A percentile compares a stretch with the other conserved stretches of the same genome.
Conservation (phyloP, 257 asterid genomes). For the Dorcoceras hygrometricum region DNA sequence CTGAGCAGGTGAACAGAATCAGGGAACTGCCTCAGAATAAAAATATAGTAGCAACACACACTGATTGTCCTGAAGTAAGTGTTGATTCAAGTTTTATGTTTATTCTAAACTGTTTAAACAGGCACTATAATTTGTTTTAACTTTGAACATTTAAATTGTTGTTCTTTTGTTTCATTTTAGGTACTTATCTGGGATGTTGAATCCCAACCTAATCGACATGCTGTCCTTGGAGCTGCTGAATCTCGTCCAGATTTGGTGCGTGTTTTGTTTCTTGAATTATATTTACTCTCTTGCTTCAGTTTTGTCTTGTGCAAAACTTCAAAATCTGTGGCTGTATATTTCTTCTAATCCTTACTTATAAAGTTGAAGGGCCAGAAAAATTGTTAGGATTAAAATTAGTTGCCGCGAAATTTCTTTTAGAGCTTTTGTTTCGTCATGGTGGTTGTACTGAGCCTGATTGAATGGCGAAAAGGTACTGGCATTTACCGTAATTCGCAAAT, state of each 20-base stretch:
- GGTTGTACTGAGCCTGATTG: background rate
- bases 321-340: too few relatives aligned
- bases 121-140: slow-evolving; percentile 12
- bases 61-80: slow-evolving; percentile 94
- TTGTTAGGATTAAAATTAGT: background rate
- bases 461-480: background rate
- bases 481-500: too few relatives aligned
- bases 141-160: slow-evolving; percentile 13
- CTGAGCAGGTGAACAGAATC: slow-evolving; percentile 83
- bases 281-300: background rate
- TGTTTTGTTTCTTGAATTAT: slow-evolving; percentile 16
- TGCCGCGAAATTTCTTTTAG: background rate
- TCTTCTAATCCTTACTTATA: background rate
- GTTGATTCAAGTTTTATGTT: slow-evolving; percentile 11
- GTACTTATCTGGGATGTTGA: slow-evolving; percentile 98
- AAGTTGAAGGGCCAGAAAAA: background rate
- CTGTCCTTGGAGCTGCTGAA: slow-evolving; percentile 76
- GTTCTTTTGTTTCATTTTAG: slow-evolving; percentile 33
- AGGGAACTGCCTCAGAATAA: slow-evolving; percentile 95
- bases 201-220: slow-evolving; percentile 92
- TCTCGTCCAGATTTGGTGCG: slow-evolving; percentile 91
- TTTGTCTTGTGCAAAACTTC: background rate
- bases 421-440: background rate
- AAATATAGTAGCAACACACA: slow-evolving; percentile 89
- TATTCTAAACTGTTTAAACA: slow-evolving; percentile 12